Evolutionary conservation across 73 alveolate species (phyloP).

Genomic region (Tetrahymena borealis): DNA sequence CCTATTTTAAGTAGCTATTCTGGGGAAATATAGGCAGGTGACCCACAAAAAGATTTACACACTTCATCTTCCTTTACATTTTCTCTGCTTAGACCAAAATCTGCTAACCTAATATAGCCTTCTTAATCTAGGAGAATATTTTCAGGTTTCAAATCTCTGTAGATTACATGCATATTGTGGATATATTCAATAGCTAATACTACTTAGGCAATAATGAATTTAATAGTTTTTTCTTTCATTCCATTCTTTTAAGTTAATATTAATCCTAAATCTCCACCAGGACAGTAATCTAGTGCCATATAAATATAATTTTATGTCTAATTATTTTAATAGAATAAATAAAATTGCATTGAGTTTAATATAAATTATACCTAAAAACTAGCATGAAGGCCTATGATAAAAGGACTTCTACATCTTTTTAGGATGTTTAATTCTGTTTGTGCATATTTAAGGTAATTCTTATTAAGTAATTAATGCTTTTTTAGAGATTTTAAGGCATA

Average conservation of each 20-base stretch:
- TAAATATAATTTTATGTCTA: slow-evolving; percentile 36
- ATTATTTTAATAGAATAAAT: neutral
- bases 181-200: slow-evolving; percentile 53
- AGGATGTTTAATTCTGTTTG: neutral
- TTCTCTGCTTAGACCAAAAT: slow-evolving; percentile 83
- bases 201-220: slow-evolving; percentile 49
- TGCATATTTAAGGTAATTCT: neutral
- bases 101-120: slow-evolving; percentile 76
- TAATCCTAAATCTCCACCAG: slow-evolving; percentile 55
- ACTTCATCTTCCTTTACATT: slow-evolving; percentile 54
- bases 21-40: slow-evolving; percentile 79
- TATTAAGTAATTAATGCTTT: neutral
- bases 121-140: slow-evolving; percentile 74
- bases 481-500: neutral
- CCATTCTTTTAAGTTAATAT: slow-evolving; percentile 29
- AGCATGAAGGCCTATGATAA: neutral
- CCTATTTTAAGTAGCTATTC: slow-evolving; percentile 66
- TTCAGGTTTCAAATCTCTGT: slow-evolving; percentile 93
- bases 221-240: slow-evolving; percentile 42
- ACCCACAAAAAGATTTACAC: slow-evolving; percentile 68
- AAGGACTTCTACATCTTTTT: neutral
- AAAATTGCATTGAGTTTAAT: neutral
- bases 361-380: neutral
- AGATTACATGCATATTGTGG: slow-evolving; percentile 46
- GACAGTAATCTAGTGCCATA: slow-evolving; percentile 57